Base-by-base conservation (phyloP, 192 early-diverging fungal species). In the Linnemannia zychae region DNA sequence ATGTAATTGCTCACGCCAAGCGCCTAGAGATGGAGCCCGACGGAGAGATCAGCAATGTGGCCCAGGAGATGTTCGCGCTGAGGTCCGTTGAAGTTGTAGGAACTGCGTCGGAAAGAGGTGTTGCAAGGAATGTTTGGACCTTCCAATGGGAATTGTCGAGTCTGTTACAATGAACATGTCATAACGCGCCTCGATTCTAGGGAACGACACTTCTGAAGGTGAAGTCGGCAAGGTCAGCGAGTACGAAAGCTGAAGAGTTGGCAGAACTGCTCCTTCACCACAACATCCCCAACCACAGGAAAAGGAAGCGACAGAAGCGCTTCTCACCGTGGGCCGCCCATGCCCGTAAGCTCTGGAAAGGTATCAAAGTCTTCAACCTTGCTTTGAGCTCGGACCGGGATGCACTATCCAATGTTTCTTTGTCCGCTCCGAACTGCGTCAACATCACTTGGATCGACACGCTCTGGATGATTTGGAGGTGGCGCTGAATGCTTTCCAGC, bases 121-220 rank as follows among this genome's bases (percentile, higher is more conserved):
- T 53, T 24, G 69, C 33, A 28, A 71, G 36, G 24, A 47, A 48
- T 40, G n/a, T 28, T 71, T 46, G 36, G 2, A 22, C 44, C 44
- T 24, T 38, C 47, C 69, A 71, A 71, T n/a, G 52, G 52, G 52
- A 53, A n/a, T 22, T 53, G 52, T 53, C n/a, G 52, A 53, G 52
- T 53, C 22, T 53, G 52, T 53, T 24, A 53, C 52, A 24, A 53
- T 53, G 52, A 53, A 22, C 22, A n/a, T 53, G 52, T 53, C 20
- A 53, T 71, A 46, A 71, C 69, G 69, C 69, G 69, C 44, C 69
- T 71, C 69, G 69, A 47, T 71, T 71, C n/a, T 71, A 20, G 11
- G 46, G 47, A 44, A 22, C 44, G 13, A 71, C 69, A 46, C 44
- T 71, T 38, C 47, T 44, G 38, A 71, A 71, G 36, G 44, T 71